phyloP scores from a whole-genome alignment of 371 early-diverging fungal species.

The Sporodiniella umbellata region DNA sequence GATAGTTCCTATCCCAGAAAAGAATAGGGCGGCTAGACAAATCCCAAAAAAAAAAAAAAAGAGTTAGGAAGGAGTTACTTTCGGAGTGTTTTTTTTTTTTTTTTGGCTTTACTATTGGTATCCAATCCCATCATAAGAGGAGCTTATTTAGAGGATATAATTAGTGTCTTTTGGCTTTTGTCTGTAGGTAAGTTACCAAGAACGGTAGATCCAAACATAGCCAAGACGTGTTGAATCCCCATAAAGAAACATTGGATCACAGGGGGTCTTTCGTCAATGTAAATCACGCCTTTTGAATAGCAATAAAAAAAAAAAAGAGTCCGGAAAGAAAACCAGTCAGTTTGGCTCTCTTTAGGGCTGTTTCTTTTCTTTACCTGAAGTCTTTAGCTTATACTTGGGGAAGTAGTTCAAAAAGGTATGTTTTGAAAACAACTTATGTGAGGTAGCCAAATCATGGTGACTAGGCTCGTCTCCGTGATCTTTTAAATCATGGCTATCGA shows the following conservation, averaged over 20 bases:
- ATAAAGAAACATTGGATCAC: slow-evolving; percentile 35
- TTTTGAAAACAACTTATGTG: slow-evolving; percentile 19
- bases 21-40: slow-evolving; percentile 47
- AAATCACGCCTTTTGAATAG: slow-evolving; percentile 30
- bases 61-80: background rate
- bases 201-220: slow-evolving; percentile 63
- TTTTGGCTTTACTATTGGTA: slow-evolving; percentile 40
- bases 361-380: slow-evolving; percentile 12
- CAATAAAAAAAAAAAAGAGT: no score
- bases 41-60: slow-evolving; percentile 1
- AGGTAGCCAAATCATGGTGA: slow-evolving; percentile 5
- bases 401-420: slow-evolving; percentile 19
- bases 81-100: background rate
- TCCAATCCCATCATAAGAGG: slow-evolving; percentile 56
- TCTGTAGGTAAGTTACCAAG: no score
- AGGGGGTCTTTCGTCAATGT: slow-evolving; percentile 49
- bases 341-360: no score
- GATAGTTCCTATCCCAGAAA: slow-evolving; percentile 57
- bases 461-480: no score
- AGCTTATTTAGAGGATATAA: slow-evolving; percentile 8
- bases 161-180: no score
- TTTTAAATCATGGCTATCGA: background rate
- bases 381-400: slow-evolving; percentile 18
- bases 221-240: slow-evolving; percentile 54
- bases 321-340: no score